These are phyloP conservation scores for Penicillium steckii DNA, from an alignment of 495 filamentous ascomycete species.

Conservation along the genomic window DNA sequence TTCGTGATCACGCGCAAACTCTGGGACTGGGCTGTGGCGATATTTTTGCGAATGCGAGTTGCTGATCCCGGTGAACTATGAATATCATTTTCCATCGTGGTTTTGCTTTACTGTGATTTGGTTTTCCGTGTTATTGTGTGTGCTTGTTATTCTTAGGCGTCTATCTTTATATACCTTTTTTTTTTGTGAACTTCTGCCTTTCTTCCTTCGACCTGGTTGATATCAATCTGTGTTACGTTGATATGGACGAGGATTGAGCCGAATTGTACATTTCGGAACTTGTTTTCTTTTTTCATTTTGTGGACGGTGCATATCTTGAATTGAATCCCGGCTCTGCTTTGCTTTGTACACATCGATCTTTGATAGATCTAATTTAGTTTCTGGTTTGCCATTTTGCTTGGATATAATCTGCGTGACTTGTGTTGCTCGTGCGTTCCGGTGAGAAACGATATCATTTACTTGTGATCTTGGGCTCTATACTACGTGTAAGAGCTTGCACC, in stretches of 20 bases:
- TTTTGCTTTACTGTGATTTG: too few species aligned
- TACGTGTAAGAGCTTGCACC: too few species aligned
- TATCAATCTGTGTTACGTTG: background rate
- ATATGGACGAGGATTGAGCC: background rate
- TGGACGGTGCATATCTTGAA: background rate
- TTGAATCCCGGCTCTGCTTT: conserved; percentile 2
- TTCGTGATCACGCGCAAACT: conserved; percentile 51
- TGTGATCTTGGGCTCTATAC: too few species aligned
- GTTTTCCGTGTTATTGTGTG: too few species aligned
- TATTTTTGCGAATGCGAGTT: conserved; percentile 43
- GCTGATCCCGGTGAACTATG: conserved; percentile 30
- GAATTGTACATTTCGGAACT: conserved; percentile 8
- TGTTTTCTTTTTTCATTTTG: conserved; percentile 10
- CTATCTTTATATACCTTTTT: conserved; percentile 21
- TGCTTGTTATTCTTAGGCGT: too few species aligned
- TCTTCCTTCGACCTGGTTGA: background rate
- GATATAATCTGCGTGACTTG: background rate
- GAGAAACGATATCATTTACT: too few species aligned
- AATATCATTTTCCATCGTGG: too few species aligned
- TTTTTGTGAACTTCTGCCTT: background rate
- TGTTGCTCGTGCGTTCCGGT: too few species aligned
- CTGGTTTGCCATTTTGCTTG: background rate
- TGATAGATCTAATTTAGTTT: conserved; percentile 20
- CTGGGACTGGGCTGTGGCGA: conserved; percentile 43
- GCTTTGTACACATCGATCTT: conserved; percentile 11